phyloP scores from a whole-genome alignment of 2,329 filamentous ascomycete genomes.

The Fusarium pilosicola region DNA sequence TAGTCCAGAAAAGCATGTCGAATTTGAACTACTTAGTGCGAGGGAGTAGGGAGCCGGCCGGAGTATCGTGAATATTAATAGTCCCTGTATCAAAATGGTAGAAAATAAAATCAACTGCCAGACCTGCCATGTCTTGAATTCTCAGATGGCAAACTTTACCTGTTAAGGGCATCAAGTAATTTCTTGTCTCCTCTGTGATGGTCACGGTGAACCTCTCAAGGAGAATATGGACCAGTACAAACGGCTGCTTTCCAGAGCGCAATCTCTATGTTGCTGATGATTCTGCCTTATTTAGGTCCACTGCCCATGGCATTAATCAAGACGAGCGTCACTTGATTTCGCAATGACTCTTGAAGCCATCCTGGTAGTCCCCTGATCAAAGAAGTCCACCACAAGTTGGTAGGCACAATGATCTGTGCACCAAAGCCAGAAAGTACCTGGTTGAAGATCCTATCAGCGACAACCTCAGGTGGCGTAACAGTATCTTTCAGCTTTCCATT shows the following conservation, averaged over 20 bases:
- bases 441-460: slow-evolving; percentile 53
- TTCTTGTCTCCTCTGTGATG: too few relatives aligned
- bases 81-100: too few relatives aligned
- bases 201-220: too few relatives aligned
- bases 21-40: too few relatives aligned
- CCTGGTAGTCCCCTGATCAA: slow-evolving; percentile 20
- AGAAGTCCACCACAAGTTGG: not conserved
- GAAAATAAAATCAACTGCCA: rapidly evolving
- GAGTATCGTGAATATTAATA: too few relatives aligned
- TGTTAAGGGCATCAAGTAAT: too few relatives aligned
- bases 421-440: slow-evolving; percentile 54
- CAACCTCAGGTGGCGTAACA: slow-evolving; percentile 37
- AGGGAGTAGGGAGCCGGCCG: too few relatives aligned
- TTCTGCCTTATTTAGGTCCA: not conserved
- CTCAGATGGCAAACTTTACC: too few relatives aligned
- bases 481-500: slow-evolving; percentile 31
- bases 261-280: not conserved
- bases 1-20: too few relatives aligned
- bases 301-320: not conserved
- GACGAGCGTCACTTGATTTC: not conserved
- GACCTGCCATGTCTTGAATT: too few relatives aligned
- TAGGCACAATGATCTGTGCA: slow-evolving; percentile 56
- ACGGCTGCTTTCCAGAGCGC: too few relatives aligned
- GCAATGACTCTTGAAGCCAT: slow-evolving; percentile 30
- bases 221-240: rapidly evolving